Percentiles rank a stretch among this genome's conserved stretches.
Conservation (phyloP, 2,329 filamentous ascomycete genomes). For the Thielaviopsis ethacetica region DNA sequence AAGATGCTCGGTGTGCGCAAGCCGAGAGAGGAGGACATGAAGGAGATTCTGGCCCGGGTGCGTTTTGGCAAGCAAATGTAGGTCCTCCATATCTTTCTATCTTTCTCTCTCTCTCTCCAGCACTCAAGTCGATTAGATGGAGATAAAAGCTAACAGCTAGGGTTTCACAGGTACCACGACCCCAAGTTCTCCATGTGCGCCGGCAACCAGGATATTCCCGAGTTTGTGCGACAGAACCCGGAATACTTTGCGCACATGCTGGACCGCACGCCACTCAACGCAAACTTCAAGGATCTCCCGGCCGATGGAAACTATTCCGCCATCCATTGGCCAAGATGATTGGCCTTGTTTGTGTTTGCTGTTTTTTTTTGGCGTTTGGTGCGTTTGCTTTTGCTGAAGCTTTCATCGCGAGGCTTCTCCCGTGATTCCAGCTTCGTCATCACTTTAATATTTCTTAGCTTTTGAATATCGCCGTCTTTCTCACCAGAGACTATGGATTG, state of each 20-base stretch:
- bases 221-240: constrained; percentile 21
- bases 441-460: background rate
- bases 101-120: background rate
- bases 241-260: constrained; percentile 22
- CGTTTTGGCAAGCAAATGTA: constrained; percentile 27
- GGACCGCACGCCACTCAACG: constrained; percentile 23
- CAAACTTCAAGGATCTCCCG: constrained; percentile 20
- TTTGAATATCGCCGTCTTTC: background rate
- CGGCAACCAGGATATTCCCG: constrained; percentile 26
- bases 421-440: background rate
- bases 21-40: background rate
- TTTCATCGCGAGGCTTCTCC: background rate
- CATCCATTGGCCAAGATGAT: background rate
- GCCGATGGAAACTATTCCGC: constrained; percentile 1
- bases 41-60: constrained; percentile 24
- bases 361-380: background rate
- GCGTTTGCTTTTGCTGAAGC: background rate
- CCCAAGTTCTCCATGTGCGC: constrained; percentile 16
- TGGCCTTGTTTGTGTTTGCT: background rate
- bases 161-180: background rate
- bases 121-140: too few relatives aligned
- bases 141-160: background rate
- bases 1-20: background rate
- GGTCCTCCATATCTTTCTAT: constrained; percentile 13
- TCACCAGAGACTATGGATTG: background rate